Evolutionary conservation across 2,329 filamentous ascomycete genomes (phyloP), one percentile per base, ranked within the genome.

Genomic region (Phaeoacremonium minimum): DNA sequence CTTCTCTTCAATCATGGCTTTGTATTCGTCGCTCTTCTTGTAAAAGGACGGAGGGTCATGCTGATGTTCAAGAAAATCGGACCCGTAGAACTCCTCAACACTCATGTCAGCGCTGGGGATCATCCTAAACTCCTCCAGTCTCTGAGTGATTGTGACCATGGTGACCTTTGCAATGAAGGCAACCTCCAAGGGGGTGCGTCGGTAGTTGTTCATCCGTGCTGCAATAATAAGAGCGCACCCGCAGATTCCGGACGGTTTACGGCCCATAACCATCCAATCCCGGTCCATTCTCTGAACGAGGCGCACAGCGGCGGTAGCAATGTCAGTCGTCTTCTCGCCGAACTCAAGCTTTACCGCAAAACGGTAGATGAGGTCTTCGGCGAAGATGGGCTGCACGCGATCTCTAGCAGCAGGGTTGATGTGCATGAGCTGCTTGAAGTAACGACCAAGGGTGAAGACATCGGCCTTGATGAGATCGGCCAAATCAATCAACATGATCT

Each of bases 131-230:
- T 98, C 93, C 46, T 90, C 83, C 8, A 98, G 68, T 43, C 93
- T 88, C 56, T 91, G 87, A 52, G 89, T 85, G 42, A 98, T 88
- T 7, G 93, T 98, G 43, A 88, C 77, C 46, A 94, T 94, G 29
- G 90, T 94, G 34, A 97, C 90, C 57, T 96, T 97, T 57, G 96
- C 91, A 26, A 96, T 87, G 57, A 95, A 97, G n/a, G 97, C 91
- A 7, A 98, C 86, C 61, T 98, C 93, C 18, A 89, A 80, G 11
- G 95, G 81, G 0, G 89, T 95, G 14, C 93, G 83, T 30, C 91
- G 85, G 56, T 94, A 98, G 61, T 97, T 97, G 73, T 96, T 95
- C 85, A 97, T 97, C 35, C 93, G 85, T 7, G 93, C 91, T 6
- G 93, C 93, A 58, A 98, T 83, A 43, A 98, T 86, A 32, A 98